These are phyloP conservation scores for Rubia occidens DNA, from an alignment of 305 asterid genomes.

Conservation along the genomic window DNA sequence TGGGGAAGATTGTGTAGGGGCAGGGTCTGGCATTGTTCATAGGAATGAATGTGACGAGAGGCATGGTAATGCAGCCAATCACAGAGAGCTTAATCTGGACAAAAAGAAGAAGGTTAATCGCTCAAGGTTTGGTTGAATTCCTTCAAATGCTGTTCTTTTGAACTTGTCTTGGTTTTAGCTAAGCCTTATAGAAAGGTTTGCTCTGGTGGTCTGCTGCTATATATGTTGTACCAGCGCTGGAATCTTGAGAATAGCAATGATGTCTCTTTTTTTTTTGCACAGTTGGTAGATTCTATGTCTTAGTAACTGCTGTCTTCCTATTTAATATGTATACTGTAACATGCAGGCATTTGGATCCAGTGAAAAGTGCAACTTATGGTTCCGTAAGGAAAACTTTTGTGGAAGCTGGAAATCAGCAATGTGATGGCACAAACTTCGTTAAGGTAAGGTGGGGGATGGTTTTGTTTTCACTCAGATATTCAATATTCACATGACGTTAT, in stretches of 20 bases:
- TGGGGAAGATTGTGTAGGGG: conserved; percentile 30
- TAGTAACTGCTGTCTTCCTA: conserved; percentile 4
- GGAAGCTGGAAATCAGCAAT: conserved; percentile 8
- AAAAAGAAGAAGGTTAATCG: conserved; percentile 19
- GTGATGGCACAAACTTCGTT: conserved; percentile 1
- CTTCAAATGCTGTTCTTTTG: background rate
- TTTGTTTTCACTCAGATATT: background rate
- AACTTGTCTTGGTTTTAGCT: background rate
- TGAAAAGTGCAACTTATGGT: background rate
- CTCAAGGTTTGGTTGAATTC: conserved; percentile 28
- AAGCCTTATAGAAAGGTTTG: too few species aligned
- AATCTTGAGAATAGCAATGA: background rate
- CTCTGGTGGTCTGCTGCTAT: background rate
- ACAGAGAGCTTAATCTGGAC: conserved; percentile 24
- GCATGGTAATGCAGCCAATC: conserved; percentile 24
- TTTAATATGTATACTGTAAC: background rate
- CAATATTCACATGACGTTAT: background rate
- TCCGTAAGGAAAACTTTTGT: background rate
- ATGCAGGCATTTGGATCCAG: background rate
- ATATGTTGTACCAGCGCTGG: background rate
- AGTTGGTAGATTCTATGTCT: background rate
- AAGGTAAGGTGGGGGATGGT: conserved; percentile 9
- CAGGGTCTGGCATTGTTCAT: conserved; percentile 26
- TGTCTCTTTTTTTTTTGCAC: background rate
- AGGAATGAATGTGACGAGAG: conserved; percentile 22